phyloP scores from a whole-genome alignment of 2,329 filamentous ascomycete species.

The Pseudogymnoascus sp. region DNA sequence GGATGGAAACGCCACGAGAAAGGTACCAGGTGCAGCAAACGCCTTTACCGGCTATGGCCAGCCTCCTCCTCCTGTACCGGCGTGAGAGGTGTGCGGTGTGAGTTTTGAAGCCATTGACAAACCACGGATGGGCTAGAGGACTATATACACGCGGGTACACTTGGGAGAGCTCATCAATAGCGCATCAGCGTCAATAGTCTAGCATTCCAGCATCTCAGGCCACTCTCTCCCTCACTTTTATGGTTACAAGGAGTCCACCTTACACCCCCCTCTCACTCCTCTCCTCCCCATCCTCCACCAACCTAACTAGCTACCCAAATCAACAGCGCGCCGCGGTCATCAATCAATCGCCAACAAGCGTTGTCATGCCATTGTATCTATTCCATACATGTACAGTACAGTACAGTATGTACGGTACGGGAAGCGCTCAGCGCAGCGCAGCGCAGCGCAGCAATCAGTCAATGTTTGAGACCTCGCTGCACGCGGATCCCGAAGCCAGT shows the following conservation, averaged over 20 bases:
- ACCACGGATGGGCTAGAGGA: not conserved
- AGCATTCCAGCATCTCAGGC: not conserved
- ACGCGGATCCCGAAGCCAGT: not conserved
- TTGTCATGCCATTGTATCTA: not conserved
- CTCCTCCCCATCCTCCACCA: too few species aligned
- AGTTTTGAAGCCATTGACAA: not conserved
- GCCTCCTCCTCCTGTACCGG: too few species aligned
- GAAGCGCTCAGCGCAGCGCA: too few species aligned
- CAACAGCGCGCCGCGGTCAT: not conserved
- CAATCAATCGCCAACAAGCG: not conserved
- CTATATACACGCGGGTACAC: not conserved
- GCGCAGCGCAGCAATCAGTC: too few species aligned
- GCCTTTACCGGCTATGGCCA: too few species aligned
- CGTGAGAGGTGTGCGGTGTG: too few species aligned
- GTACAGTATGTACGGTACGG: not conserved
- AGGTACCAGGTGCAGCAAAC: too few species aligned
- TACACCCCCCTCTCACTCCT: not conserved
- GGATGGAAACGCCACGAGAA: not conserved
- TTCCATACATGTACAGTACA: not conserved
- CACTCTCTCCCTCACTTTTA: not conserved
- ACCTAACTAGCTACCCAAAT: too few species aligned
- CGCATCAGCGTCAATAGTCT: not conserved
- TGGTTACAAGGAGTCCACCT: too few species aligned
- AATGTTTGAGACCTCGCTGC: slow-evolving; percentile 7
- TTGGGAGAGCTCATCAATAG: too few species aligned